A percentile compares a stretch with the other conserved stretches of the same genome.
These are phyloP conservation scores for Termitomyces sp. DNA, from an alignment of 768 basidiomycete species.

Conservation along the genomic window DNA sequence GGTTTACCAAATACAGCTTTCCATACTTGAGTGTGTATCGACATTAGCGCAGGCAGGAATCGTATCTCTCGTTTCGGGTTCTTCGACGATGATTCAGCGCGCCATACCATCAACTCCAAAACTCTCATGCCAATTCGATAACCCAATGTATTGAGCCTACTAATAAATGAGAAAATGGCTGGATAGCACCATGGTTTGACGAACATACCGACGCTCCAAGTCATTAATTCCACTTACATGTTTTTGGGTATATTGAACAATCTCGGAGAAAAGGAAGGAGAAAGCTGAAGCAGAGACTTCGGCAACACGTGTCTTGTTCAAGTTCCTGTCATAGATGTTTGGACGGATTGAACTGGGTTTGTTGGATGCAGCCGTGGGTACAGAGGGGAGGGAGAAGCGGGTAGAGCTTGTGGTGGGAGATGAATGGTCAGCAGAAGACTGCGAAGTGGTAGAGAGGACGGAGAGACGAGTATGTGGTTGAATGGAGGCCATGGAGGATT, in stretches of 20 bases:
- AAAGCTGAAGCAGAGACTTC: slow-evolving; percentile 86
- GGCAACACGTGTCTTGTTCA: slow-evolving; percentile 79
- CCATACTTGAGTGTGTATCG: slow-evolving; percentile 94
- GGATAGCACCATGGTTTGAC: background rate
- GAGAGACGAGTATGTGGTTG: slow-evolving; percentile 67
- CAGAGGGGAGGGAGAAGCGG: slow-evolving; percentile 58
- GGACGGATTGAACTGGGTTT: slow-evolving; percentile 44
- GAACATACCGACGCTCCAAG: slow-evolving; percentile 78
- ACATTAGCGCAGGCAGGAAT: slow-evolving; percentile 87
- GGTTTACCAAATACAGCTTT: slow-evolving; percentile 88
- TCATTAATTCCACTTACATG: slow-evolving; percentile 93
- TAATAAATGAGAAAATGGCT: background rate
- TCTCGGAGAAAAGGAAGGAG: slow-evolving; percentile 88
- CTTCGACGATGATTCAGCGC: slow-evolving; percentile 70
- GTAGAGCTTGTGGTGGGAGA: slow-evolving; percentile 58
- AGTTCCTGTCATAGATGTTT: slow-evolving; percentile 82
- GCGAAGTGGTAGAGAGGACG: slow-evolving; percentile 56
- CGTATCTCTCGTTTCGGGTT: slow-evolving; percentile 91
- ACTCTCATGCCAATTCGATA: slow-evolving; percentile 88
- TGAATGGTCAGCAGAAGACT: slow-evolving; percentile 42
- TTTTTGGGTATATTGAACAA: slow-evolving; percentile 95
- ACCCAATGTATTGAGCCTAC: slow-evolving; percentile 85
- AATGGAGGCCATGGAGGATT: slow-evolving; percentile 37
- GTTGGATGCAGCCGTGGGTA: slow-evolving; percentile 26
- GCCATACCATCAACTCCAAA: slow-evolving; percentile 82